These are phyloP conservation scores for Fraxinus floribunda DNA, from an alignment of 305 asterid species.

Conservation along the genomic window DNA sequence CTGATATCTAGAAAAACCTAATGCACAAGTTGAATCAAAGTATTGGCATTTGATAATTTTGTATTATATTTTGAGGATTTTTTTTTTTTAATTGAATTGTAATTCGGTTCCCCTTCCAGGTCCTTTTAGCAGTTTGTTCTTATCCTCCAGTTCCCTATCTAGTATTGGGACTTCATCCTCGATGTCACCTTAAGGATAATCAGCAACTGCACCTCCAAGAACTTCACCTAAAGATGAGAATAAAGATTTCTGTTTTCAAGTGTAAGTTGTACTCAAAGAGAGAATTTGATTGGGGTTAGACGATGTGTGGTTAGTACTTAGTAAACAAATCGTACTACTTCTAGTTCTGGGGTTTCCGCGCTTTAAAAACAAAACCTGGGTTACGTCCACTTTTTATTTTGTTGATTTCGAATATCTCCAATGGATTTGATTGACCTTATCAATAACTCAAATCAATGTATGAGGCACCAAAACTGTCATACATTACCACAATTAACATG, in stretches of 20 bases:
- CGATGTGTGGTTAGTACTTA: too few species aligned
- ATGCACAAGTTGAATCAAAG: neutral
- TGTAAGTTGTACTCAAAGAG: neutral
- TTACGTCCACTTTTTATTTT: too few species aligned
- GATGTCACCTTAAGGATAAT: conserved; percentile 16
- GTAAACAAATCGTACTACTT: too few species aligned
- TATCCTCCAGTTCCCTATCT: conserved; percentile 42
- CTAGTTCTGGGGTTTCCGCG: too few species aligned
- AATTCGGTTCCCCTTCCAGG: conserved; percentile 3
- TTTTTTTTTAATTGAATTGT: neutral
- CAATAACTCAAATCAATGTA: too few species aligned
- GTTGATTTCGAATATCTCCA: too few species aligned
- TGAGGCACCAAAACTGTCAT: too few species aligned
- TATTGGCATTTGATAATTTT: neutral
- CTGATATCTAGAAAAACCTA: neutral
- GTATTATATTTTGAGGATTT: neutral
- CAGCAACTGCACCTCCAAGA: conserved; percentile 34
- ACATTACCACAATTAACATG: too few species aligned
- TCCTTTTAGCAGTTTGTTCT: conserved; percentile 68
- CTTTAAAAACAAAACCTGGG: too few species aligned
- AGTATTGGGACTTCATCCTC: conserved; percentile 35
- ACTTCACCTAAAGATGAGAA: conserved; percentile 35
- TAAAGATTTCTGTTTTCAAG: conserved; percentile 19
- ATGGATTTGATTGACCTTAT: too few species aligned
- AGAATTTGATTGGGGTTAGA: too few species aligned